Conservation (phyloP, 1,139 yeast genomes). For the Wickerhamomyces sp. region DNA sequence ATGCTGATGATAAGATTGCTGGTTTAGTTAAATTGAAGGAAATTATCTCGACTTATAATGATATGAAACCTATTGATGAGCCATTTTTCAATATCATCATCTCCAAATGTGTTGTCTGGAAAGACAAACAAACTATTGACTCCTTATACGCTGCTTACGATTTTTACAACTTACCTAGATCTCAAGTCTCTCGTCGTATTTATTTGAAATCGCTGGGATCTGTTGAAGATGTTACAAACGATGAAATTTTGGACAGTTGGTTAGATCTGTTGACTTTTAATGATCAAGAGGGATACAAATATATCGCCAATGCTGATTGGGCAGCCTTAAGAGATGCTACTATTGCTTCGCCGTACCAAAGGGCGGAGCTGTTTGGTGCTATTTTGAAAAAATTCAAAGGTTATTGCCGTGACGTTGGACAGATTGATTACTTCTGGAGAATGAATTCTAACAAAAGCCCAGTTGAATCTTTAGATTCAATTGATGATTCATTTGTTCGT, state of each 20-base stretch:
- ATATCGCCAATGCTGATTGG: conserved; percentile 85
- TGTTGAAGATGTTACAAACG: conserved; percentile 46
- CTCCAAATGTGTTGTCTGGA: conserved; percentile 67
- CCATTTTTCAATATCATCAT: conserved; percentile 76
- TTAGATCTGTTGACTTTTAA: conserved; percentile 48
- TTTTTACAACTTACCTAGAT: conserved; percentile 52
- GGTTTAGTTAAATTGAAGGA: conserved; percentile 55
- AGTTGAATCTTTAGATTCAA: conserved; percentile 6
- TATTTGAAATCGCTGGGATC: conserved; percentile 71
- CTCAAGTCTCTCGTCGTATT: conserved; percentile 74
- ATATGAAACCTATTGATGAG: conserved; percentile 59
- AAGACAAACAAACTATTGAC: conserved; percentile 58
- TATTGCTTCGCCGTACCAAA: conserved; percentile 39
- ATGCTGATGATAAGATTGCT: conserved; percentile 49
- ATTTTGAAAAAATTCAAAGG: conserved; percentile 49
- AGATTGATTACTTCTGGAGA: conserved; percentile 25
- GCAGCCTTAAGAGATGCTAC: conserved; percentile 81
- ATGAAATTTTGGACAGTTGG: conserved; percentile 60
- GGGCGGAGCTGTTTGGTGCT: conserved; percentile 54
- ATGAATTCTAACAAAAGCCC: conserved; percentile 4
- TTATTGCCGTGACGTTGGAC: conserved; percentile 42
- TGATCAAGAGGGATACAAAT: conserved; percentile 50
- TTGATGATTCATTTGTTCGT: conserved; percentile 13
- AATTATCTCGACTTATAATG: conserved; percentile 53
- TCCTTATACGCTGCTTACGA: conserved; percentile 48